Percentiles rank a stretch among this genome's conserved stretches.
These are phyloP conservation scores for Euphorbia corollata DNA, from an alignment of 441 rosid genomes.

Conservation along the genomic window DNA sequence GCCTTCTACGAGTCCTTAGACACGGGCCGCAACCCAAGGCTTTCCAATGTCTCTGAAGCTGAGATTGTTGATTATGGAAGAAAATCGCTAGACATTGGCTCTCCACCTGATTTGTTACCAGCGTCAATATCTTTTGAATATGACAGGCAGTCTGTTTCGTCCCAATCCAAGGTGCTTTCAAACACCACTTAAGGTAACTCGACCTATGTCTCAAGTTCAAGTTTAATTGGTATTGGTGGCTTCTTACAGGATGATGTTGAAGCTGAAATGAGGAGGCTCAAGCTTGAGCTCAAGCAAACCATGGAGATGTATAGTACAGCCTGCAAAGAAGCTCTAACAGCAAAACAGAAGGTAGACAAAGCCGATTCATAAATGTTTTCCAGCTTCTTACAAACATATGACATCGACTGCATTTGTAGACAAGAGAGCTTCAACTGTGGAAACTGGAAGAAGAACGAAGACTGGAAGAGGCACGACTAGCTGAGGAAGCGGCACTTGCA, in stretches of 20 bases:
- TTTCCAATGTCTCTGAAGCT: conserved; percentile 49
- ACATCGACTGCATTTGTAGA: conserved; percentile 32
- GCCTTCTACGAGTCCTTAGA: conserved; percentile 40
- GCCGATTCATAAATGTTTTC: neutral
- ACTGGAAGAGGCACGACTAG: conserved; percentile 61
- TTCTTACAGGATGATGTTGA: conserved; percentile 66
- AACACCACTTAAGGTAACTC: neutral
- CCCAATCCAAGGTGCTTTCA: conserved; percentile 34
- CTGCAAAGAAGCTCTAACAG: conserved; percentile 91
- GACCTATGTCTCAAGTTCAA: neutral
- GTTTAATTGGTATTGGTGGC: neutral
- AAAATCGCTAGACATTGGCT: conserved; percentile 44
- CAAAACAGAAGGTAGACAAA: conserved; percentile 56
- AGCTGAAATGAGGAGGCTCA: conserved; percentile 94
- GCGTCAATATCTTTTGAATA: conserved; percentile 34
- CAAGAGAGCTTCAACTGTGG: conserved; percentile 72
- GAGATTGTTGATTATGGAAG: conserved; percentile 52
- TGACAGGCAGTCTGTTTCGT: conserved; percentile 26
- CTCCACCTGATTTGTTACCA: conserved; percentile 32
- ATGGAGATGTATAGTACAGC: conserved; percentile 94
- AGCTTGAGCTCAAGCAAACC: conserved; percentile 82
- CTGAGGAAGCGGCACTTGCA: conserved; percentile 81
- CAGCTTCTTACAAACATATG: neutral
- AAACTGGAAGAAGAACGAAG: conserved; percentile 71
- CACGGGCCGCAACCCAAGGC: conserved; percentile 33